These are phyloP conservation scores for Gremmenia infestans DNA, from an alignment of 2,329 filamentous ascomycete species.

Conservation along the genomic window DNA sequence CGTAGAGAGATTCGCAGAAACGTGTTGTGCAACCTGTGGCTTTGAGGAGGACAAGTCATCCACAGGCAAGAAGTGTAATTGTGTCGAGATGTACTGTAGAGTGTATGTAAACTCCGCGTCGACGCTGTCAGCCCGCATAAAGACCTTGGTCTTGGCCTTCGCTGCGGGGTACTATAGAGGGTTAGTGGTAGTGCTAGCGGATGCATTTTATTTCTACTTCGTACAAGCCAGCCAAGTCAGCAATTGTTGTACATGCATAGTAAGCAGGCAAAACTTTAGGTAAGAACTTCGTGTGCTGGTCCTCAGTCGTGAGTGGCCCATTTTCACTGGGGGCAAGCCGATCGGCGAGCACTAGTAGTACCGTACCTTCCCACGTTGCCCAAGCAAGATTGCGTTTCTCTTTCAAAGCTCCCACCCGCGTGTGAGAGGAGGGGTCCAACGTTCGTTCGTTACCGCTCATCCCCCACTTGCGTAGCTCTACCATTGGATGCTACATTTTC, in stretches of 20 bases:
- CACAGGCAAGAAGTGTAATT: neutral
- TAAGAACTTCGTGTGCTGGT: slow-evolving; percentile 15
- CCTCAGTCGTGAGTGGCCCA: slow-evolving; percentile 6
- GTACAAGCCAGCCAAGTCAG: neutral
- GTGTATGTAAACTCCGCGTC: neutral
- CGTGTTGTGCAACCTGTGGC: neutral
- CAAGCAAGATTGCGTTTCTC: neutral
- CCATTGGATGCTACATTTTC: slow-evolving; percentile 21
- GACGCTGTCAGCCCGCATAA: slow-evolving; percentile 6
- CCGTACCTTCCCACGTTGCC: neutral
- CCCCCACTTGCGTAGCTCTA: neutral
- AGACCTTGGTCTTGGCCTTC: neutral
- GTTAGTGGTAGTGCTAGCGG: neutral
- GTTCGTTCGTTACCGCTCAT: slow-evolving; percentile 12
- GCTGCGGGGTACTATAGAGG: neutral
- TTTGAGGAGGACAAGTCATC: slow-evolving; percentile 1
- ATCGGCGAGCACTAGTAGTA: slow-evolving; percentile 1
- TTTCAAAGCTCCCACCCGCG: neutral
- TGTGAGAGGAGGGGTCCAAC: neutral
- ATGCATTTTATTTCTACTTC: too few species aligned
- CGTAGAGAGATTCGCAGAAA: neutral
- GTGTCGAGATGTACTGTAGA: neutral
- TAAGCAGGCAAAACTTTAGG: slow-evolving; percentile 22
- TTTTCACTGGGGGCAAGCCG: slow-evolving; percentile 1
- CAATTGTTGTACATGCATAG: slow-evolving; percentile 4